Evolutionary conservation across 768 basidiomycete species (phyloP).

Genomic region (Russula compacta): DNA sequence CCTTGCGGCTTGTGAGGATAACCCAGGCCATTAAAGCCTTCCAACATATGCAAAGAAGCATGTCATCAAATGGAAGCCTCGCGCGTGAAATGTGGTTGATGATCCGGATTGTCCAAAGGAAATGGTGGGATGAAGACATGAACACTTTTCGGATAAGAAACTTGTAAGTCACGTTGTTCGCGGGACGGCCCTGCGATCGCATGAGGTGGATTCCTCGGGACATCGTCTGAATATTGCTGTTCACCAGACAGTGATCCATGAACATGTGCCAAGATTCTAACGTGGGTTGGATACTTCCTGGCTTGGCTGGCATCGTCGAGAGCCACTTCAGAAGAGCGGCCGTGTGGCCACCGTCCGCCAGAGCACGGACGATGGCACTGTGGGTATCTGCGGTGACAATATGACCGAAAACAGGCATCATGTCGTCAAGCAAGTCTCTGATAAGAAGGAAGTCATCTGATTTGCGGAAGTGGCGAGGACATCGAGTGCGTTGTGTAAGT

Average conservation of each 20-base stretch:
- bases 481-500: constrained; percentile 35
- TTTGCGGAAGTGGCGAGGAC: constrained; percentile 43
- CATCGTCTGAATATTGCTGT: constrained; percentile 9
- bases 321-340: constrained; percentile 44
- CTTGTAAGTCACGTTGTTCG: constrained; percentile 39
- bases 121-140: constrained; percentile 18
- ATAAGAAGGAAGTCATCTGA: constrained; percentile 47
- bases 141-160: constrained; percentile 41
- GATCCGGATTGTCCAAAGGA: constrained; percentile 5
- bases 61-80: constrained; percentile 17
- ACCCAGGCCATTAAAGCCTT: constrained; percentile 18
- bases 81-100: constrained; percentile 11
- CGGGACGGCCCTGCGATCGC: constrained; percentile 33
- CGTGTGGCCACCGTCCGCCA: constrained; percentile 38
- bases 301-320: constrained; percentile 40
- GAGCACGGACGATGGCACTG: constrained; percentile 38
- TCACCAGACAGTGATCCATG: constrained; percentile 32
- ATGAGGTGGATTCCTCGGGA: constrained; percentile 20
- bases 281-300: constrained; percentile 38
- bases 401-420: constrained; percentile 40
- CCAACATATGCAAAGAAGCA: constrained; percentile 12
- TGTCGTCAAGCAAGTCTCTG: constrained; percentile 41
- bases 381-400: constrained; percentile 39
- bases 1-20: constrained; percentile 9
- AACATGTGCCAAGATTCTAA: constrained; percentile 48